Percentiles rank a stretch among this genome's conserved stretches.
Evolutionary conservation across 169 alveolate species (phyloP).

Genomic region (Cryptosporidium canis): DNA sequence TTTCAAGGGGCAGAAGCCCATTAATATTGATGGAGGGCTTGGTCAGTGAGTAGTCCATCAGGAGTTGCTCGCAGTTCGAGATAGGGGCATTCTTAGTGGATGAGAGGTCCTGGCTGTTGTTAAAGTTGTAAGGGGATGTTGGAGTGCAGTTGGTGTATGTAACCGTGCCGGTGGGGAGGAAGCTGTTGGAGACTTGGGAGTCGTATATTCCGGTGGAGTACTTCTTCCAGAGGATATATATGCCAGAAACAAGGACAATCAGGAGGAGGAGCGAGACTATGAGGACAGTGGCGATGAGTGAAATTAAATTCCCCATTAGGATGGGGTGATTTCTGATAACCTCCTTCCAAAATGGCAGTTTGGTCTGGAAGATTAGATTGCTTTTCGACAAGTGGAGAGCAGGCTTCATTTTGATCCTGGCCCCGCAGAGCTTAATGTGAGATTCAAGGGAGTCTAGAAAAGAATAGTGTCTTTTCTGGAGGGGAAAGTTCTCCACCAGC

Average conservation of each 20-base stretch:
- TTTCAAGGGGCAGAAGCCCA: conserved; percentile 42
- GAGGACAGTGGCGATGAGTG: not conserved
- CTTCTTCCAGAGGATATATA: conserved; percentile 40
- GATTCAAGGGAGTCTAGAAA: not conserved
- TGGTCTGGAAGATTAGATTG: conserved; percentile 38
- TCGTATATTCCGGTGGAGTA: conserved; percentile 9
- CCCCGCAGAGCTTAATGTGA: conserved; percentile 32
- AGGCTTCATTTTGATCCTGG: conserved; percentile 47
- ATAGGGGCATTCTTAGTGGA: not conserved
- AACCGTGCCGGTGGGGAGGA: conserved; percentile 48
- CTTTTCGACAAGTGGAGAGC: conserved; percentile 12
- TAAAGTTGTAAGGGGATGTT: not conserved
- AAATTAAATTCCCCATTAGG: conserved; percentile 24
- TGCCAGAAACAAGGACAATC: not conserved
- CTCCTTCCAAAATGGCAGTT: conserved; percentile 47
- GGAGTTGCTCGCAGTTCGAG: not conserved
- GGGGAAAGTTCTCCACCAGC: conserved; percentile 50
- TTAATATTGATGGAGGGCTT: not conserved
- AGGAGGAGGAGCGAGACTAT: not conserved
- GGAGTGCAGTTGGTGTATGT: conserved; percentile 46
- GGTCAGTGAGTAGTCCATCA: not conserved
- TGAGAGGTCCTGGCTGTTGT: not conserved
- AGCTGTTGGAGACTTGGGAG: conserved; percentile 13
- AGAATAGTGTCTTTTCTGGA: not conserved
- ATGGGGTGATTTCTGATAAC: conserved; percentile 37